Base-by-base conservation (phyloP, 768 basidiomycete genomes). In the Hysterangium stoloniferum region DNA sequence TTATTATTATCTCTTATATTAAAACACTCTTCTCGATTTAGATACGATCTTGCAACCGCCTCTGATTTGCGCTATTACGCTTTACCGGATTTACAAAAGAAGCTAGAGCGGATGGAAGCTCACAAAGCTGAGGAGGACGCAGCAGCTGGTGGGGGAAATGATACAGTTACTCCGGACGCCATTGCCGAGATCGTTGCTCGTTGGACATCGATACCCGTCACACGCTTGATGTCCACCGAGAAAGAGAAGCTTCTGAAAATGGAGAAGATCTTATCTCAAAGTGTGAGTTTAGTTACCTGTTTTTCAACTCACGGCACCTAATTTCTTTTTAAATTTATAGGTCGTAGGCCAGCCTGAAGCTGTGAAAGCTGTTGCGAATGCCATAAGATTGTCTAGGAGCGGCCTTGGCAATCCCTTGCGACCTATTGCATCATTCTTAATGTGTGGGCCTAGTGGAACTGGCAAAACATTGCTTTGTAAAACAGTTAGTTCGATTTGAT, bases 171-270 rank as follows among this genome's bases (percentile, higher is more conserved):
- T 4, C 74, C 90, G 15, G 91, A 94, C 54, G 82, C 88, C 54
- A 97, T 99, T 53, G 90, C 92, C 15, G 89, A 94, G 63, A 93
- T 98, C 55, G 91, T 98, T 22, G 86, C 80, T 17, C 77, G 86
- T 51, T 97, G 93, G 93, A 95, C 92, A 3, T 82, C 81, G 36
- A 89, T 98, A 50, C 95, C 95, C 2, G 86, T 95, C 11, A 86
- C 86, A 25, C 75, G 85, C 19, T 71, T 96, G 33, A 76, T 91
- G 71, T 84, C 86, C n/a, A 80, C 86, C 1, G 88, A 98, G 69
- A 84, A 82, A 66, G 91, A 97, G 63, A 94, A 95, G 66, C 69
- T 92, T 24, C 67, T 92, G 34, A 71, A 74, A 60, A 81, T 98
- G 84, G 95, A 98, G 68, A 86, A 84, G 63, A 76, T 85, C 31